phyloP scores from a whole-genome alignment of 176 grass and related monocot genomes.

The Oryza punctata region DNA sequence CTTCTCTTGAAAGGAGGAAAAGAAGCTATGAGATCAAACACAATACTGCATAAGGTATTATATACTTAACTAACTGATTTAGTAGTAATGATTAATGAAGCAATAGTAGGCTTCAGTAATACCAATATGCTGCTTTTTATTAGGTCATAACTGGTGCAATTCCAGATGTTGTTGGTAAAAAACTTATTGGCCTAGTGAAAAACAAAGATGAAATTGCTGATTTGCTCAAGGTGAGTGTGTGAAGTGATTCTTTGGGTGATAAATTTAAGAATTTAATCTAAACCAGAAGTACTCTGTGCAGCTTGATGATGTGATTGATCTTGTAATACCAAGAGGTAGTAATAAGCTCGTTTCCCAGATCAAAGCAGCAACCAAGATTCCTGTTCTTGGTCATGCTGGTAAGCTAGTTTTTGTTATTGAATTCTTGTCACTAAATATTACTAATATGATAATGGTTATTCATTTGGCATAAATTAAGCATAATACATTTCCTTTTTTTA shows the following conservation, averaged over 20 bases:
- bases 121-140: slow-evolving; percentile 10
- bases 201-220: slow-evolving; percentile 92
- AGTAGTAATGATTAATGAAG: neutral
- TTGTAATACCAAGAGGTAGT: slow-evolving; percentile 97
- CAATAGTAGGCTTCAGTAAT: neutral
- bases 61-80: neutral
- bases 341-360: slow-evolving; percentile 94
- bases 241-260: slow-evolving; percentile 20
- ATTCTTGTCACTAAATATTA: neutral
- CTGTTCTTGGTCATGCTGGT: slow-evolving; percentile 96
- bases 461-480: neutral
- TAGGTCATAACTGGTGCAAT: slow-evolving; percentile 82
- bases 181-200: slow-evolving; percentile 90
- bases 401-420: slow-evolving; percentile 27
- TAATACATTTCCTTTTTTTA: neutral
- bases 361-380: slow-evolving; percentile 91
- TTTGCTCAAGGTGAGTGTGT: slow-evolving; percentile 70
- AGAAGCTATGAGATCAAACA: slow-evolving; percentile 95
- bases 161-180: slow-evolving; percentile 80
- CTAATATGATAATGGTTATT: neutral
- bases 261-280: slow-evolving; percentile 25
- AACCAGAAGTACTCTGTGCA: slow-evolving; percentile 39
- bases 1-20: slow-evolving; percentile 99
- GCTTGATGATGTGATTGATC: slow-evolving; percentile 99
- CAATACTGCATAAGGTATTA: slow-evolving; percentile 89